phyloP scores from a whole-genome alignment of 2,329 filamentous ascomycete genomes.

The Diplocarpon mali region DNA sequence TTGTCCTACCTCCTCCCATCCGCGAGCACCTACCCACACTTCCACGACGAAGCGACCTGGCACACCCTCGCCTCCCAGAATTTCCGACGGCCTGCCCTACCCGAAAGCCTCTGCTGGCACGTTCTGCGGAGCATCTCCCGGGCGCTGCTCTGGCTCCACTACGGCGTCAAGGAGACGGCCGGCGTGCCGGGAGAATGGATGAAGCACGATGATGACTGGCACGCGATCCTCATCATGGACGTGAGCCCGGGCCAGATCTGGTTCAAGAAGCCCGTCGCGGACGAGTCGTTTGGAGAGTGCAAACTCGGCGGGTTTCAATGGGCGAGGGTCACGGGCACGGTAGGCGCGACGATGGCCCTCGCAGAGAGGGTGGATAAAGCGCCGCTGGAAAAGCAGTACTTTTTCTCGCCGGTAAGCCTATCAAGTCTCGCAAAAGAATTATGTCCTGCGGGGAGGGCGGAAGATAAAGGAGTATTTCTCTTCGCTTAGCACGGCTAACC shows the following conservation, averaged over 20 bases:
- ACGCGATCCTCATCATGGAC: slow-evolving; percentile 39
- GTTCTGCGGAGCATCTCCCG: slow-evolving; percentile 37
- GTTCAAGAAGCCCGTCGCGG: slow-evolving; percentile 36
- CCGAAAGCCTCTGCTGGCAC: slow-evolving; percentile 46
- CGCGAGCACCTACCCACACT: slow-evolving; percentile 7
- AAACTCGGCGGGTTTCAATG: slow-evolving; percentile 40
- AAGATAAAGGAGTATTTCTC: slow-evolving; percentile 19
- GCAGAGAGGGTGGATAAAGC: slow-evolving; percentile 9
- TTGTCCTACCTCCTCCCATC: slow-evolving; percentile 33
- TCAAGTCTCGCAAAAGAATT: neutral
- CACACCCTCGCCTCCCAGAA: slow-evolving; percentile 16
- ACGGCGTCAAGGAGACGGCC: slow-evolving; percentile 30
- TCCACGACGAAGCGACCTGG: slow-evolving; percentile 17
- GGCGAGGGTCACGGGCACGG: slow-evolving; percentile 23
- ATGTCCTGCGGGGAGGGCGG: no score
- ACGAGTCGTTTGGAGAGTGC: slow-evolving; percentile 41
- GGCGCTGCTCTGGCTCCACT: slow-evolving; percentile 43
- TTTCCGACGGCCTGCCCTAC: slow-evolving; percentile 28
- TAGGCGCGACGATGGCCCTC: slow-evolving; percentile 11
- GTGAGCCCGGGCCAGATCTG: slow-evolving; percentile 39
- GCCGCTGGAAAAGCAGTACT: slow-evolving; percentile 14
- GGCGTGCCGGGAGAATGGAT: slow-evolving; percentile 17
- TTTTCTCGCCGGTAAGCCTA: slow-evolving; percentile 19
- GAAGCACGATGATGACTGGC: slow-evolving; percentile 34
- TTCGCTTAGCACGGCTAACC: slow-evolving; percentile 13